phyloP scores from a whole-genome alignment of 352 stramenopile species.

The Globisporangium okanoganense region DNA sequence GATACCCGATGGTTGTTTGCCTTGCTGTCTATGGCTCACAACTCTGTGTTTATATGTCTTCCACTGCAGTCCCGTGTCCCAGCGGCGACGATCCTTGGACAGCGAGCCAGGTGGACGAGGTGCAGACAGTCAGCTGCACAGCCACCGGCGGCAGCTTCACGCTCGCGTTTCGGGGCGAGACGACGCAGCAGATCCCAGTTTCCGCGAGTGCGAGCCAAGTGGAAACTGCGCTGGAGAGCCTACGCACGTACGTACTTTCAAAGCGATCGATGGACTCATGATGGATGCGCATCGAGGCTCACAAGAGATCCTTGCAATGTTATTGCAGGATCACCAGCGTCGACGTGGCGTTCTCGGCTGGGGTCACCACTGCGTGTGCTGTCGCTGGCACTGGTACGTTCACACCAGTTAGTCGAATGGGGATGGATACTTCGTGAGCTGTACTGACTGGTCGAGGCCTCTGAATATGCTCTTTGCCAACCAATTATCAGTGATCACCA shows the following conservation, averaged over 20 bases:
- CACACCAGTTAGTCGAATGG: neutral
- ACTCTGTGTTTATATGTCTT: neutral
- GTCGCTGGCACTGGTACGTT: slow-evolving; percentile 36
- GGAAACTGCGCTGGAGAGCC: slow-evolving; percentile 39
- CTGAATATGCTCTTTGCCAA: neutral
- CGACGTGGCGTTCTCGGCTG: slow-evolving; percentile 34
- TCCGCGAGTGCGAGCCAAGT: slow-evolving; percentile 24
- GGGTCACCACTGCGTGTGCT: slow-evolving; percentile 31
- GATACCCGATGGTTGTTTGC: neutral
- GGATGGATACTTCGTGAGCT: neutral
- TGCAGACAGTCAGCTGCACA: slow-evolving; percentile 68
- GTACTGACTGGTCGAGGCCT: too few relatives aligned
- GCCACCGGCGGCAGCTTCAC: slow-evolving; percentile 72
- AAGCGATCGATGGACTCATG: neutral
- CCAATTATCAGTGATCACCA: slow-evolving; percentile 21
- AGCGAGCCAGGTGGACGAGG: slow-evolving; percentile 59
- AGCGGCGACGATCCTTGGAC: slow-evolving; percentile 88
- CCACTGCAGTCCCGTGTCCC: slow-evolving; percentile 54
- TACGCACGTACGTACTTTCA: slow-evolving; percentile 39
- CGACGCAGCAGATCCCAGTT: slow-evolving; percentile 33
- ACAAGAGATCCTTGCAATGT: neutral
- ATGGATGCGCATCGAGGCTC: neutral
- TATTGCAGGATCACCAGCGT: slow-evolving; percentile 45
- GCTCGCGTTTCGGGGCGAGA: slow-evolving; percentile 74
- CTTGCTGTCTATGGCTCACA: neutral